Evolutionary conservation across 2,329 filamentous ascomycete genomes (phyloP).

Genomic region (Penicillium sp.): DNA sequence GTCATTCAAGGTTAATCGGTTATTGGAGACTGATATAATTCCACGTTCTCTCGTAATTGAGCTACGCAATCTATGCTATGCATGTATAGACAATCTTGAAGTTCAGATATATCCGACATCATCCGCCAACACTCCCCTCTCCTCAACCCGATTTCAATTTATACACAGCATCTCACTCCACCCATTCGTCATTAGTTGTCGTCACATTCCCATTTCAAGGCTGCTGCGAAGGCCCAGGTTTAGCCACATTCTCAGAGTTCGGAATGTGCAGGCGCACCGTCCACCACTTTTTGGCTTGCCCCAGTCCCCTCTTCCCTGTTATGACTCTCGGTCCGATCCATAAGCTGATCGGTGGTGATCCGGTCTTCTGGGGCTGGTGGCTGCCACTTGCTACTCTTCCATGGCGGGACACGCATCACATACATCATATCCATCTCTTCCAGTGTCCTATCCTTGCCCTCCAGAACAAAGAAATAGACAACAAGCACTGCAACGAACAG

Average conservation of each 20-base stretch:
- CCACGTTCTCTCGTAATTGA: background rate
- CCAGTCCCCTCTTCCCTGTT: constrained; percentile 17
- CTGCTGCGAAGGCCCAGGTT: constrained; percentile 17
- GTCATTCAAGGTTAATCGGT: background rate
- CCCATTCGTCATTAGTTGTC: background rate
- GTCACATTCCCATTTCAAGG: background rate
- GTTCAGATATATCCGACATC: background rate
- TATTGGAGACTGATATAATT: background rate
- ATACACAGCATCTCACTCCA: background rate
- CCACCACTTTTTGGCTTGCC: constrained; percentile 9
- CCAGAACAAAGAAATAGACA: constrained; percentile 70
- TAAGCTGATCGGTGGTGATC: constrained; percentile 26
- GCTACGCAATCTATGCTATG: background rate
- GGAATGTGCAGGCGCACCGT: constrained; percentile 15
- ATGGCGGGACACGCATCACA: constrained; percentile 57
- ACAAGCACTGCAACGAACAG: constrained; percentile 61
- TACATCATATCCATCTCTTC: constrained; percentile 78
- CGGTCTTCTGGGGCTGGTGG: constrained; percentile 26
- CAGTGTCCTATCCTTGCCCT: constrained; percentile 64
- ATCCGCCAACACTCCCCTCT: background rate
- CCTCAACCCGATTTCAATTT: background rate
- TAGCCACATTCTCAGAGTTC: constrained; percentile 15
- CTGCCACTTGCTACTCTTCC: constrained; percentile 52
- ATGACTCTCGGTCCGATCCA: constrained; percentile 22
- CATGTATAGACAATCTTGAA: background rate